Evolutionary conservation across 83 land plant species (phyloP).

Genomic region (Thuja plicata): DNA sequence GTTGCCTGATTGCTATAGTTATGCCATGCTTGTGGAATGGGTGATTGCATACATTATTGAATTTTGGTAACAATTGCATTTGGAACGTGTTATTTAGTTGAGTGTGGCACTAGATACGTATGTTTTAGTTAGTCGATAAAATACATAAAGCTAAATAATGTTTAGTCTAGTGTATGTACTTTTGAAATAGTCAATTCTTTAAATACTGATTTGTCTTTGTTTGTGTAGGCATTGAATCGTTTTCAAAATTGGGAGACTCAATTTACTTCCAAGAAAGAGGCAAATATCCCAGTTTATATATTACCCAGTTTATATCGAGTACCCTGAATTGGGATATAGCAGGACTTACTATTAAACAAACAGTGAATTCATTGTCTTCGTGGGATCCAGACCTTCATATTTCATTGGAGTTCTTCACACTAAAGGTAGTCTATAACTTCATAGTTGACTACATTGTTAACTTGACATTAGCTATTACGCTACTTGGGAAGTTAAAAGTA

Average conservation of each 20-base stretch:
- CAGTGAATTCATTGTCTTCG: conserved; percentile 50
- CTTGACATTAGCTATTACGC: background rate
- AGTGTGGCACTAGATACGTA: background rate
- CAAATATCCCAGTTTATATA: conserved; percentile 45
- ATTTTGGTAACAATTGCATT: background rate
- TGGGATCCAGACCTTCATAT: conserved; percentile 50
- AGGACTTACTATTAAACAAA: conserved; percentile 48
- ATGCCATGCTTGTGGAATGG: background rate
- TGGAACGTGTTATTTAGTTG: background rate
- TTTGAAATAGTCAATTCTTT: background rate
- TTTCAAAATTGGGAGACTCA: conserved; percentile 92
- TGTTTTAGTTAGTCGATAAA: background rate
- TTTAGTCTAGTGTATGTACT: background rate
- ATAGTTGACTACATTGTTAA: background rate
- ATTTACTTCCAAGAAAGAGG: conserved; percentile 81
- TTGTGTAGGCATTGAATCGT: conserved; percentile 88
- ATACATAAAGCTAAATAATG: background rate
- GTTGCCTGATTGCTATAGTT: background rate
- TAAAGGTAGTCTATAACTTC: conserved; percentile 3
- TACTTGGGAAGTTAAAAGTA: background rate
- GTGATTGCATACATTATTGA: background rate
- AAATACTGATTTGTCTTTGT: background rate
- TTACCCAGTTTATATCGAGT: conserved; percentile 80
- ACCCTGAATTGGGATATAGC: conserved; percentile 75
- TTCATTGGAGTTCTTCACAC: conserved; percentile 36